Evolutionary conservation across 1,284 basidiomycete species (phyloP).

Genomic region (Schizopora paradoxa): DNA sequence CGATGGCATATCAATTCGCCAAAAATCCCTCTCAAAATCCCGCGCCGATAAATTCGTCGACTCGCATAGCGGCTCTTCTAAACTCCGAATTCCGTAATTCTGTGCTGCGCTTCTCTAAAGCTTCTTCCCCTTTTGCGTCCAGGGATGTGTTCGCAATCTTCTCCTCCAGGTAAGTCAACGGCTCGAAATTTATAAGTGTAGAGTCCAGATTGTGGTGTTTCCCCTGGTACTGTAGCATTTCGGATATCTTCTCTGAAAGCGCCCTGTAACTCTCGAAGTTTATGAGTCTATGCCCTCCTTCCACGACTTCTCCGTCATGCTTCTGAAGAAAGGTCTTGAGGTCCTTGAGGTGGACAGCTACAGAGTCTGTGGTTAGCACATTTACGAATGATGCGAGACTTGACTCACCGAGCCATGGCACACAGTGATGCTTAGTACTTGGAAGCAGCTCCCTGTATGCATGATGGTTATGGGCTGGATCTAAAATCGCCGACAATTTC

Average conservation of each 20-base stretch:
- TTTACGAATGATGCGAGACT: neutral
- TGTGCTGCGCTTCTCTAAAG: constrained; percentile 10
- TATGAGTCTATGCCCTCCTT: constrained; percentile 33
- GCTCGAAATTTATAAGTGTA: constrained; percentile 28
- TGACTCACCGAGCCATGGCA: constrained; percentile 38
- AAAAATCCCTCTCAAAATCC: no score
- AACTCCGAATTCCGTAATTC: constrained; percentile 10
- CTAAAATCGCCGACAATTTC: constrained; percentile 31
- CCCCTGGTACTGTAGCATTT: constrained; percentile 27
- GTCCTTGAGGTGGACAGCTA: constrained; percentile 39
- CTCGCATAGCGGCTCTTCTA: no score
- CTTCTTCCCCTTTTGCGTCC: constrained; percentile 3
- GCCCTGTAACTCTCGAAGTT: constrained; percentile 38
- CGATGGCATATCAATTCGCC: no score
- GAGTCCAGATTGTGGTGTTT: constrained; percentile 22
- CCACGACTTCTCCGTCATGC: constrained; percentile 24
- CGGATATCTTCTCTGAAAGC: constrained; percentile 33
- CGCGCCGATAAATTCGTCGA: no score
- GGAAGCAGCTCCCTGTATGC: constrained; percentile 33
- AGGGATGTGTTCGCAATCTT: constrained; percentile 25
- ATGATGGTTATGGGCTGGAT: constrained; percentile 31
- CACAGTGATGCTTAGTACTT: constrained; percentile 24
- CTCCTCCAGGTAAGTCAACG: constrained; percentile 36
- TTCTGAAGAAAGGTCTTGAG: constrained; percentile 27
- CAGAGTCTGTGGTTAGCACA: neutral